These are phyloP conservation scores for Tritrichomonas musculus DNA, from an alignment of 208 protist genomes.

Conservation along the genomic window DNA sequence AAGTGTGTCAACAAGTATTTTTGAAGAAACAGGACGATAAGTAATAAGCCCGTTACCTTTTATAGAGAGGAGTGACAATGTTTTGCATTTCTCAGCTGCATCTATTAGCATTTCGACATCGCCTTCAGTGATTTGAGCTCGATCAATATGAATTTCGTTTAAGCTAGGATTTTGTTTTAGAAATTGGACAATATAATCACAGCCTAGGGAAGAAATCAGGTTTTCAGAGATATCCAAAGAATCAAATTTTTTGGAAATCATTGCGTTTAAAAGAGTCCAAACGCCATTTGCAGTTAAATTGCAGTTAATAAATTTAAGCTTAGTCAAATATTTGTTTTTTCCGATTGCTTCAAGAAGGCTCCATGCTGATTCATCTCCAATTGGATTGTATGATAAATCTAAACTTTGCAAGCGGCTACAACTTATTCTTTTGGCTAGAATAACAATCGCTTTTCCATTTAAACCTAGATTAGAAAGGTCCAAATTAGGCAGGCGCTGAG, in stretches of 20 bases:
- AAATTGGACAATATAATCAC: too few relatives aligned
- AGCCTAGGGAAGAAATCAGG: too few relatives aligned
- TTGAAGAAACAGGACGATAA: too few relatives aligned
- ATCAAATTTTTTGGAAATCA: background rate
- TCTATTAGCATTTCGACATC: too few relatives aligned
- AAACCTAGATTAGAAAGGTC: background rate
- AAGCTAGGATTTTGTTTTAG: too few relatives aligned
- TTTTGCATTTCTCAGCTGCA: too few relatives aligned
- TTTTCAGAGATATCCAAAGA: constrained; percentile 10
- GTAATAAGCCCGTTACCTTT: too few relatives aligned
- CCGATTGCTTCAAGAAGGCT: background rate
- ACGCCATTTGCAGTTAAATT: background rate
- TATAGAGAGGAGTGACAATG: too few relatives aligned
- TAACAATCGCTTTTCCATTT: background rate
- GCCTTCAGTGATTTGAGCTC: too few relatives aligned
- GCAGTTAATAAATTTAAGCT: background rate
- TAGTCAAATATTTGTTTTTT: background rate
- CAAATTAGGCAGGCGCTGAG: background rate
- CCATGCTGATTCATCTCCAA: constrained; percentile 15
- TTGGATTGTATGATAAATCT: background rate
- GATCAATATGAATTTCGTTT: too few relatives aligned
- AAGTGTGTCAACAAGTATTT: too few relatives aligned
- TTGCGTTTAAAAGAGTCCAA: background rate
- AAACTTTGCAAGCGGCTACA: background rate
- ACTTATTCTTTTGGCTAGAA: background rate